Conservation (phyloP, 2,329 filamentous ascomycete genomes). For the Fusarium sp. region DNA sequence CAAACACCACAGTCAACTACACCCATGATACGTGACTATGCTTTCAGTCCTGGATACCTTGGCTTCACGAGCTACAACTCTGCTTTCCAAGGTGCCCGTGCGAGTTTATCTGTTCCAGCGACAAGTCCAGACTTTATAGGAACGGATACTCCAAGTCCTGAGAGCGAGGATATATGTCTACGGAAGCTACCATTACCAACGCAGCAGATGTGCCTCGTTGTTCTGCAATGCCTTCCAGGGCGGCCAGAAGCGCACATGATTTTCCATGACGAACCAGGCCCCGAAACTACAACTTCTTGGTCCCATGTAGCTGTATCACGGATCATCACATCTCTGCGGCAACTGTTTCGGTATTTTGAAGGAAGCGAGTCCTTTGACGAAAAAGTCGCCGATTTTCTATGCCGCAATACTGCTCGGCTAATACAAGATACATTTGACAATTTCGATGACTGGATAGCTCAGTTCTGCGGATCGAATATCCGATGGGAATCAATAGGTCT, state of each 20-base stretch:
- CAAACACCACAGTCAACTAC: conserved; percentile 11
- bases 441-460: conserved; percentile 51
- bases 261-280: conserved; percentile 11
- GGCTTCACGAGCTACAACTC: conserved; percentile 57
- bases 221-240: conserved; percentile 24
- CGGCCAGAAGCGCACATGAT: conserved; percentile 23
- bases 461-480: conserved; percentile 53
- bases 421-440: conserved; percentile 51
- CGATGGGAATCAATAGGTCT: conserved; percentile 59
- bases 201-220: conserved; percentile 33
- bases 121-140: background rate
- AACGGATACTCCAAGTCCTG: background rate
- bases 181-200: conserved; percentile 35
- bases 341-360: conserved; percentile 46
- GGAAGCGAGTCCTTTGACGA: conserved; percentile 48
- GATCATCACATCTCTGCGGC: conserved; percentile 50
- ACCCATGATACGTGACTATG: conserved; percentile 22
- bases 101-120: conserved; percentile 51
- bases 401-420: conserved; percentile 52
- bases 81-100: conserved; percentile 55
- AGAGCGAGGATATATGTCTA: conserved; percentile 14
- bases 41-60: conserved; percentile 52
- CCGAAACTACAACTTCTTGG: conserved; percentile 48
- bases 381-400: conserved; percentile 51
- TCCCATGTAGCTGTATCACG: conserved; percentile 45